These are phyloP conservation scores for Colletotrichum ledebouriae DNA, from an alignment of 2,329 filamentous ascomycete genomes.

Conservation along the genomic window DNA sequence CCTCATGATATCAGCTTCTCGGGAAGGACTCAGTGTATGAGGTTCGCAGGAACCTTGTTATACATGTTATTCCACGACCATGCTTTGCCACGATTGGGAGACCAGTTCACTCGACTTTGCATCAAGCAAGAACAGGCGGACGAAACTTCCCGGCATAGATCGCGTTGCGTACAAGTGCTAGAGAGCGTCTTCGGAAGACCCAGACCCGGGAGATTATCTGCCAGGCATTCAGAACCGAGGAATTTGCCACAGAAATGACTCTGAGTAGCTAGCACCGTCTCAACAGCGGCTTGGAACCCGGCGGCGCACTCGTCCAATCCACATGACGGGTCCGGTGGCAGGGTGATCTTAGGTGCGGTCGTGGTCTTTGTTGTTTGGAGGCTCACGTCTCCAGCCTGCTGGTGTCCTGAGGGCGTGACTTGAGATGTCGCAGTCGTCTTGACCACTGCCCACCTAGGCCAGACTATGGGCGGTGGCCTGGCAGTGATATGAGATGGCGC, in stretches of 20 bases:
- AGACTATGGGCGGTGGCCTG: no score
- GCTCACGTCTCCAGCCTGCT: background rate
- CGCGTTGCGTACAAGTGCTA: background rate
- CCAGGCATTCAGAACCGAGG: background rate
- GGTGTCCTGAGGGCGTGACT: background rate
- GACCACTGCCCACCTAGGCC: no score
- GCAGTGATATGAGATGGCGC: constrained; percentile 24
- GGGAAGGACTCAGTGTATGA: background rate
- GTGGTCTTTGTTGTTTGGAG: constrained; percentile 1
- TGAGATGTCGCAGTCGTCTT: no score
- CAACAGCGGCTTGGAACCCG: background rate
- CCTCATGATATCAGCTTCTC: no score
- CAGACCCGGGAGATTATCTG: background rate
- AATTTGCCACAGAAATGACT: background rate
- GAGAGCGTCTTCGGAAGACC: constrained; percentile 1
- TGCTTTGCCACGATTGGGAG: background rate
- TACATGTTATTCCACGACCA: background rate
- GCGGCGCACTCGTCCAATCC: background rate
- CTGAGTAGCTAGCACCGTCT: background rate
- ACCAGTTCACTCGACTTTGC: background rate
- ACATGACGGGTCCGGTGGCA: constrained; percentile 1
- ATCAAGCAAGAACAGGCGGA: background rate
- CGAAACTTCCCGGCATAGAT: background rate
- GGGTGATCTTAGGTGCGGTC: background rate
- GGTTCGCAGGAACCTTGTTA: background rate